Evolutionary conservation across 352 stramenopile species (phyloP).

Genomic region (Halophytophthora batemanensis): DNA sequence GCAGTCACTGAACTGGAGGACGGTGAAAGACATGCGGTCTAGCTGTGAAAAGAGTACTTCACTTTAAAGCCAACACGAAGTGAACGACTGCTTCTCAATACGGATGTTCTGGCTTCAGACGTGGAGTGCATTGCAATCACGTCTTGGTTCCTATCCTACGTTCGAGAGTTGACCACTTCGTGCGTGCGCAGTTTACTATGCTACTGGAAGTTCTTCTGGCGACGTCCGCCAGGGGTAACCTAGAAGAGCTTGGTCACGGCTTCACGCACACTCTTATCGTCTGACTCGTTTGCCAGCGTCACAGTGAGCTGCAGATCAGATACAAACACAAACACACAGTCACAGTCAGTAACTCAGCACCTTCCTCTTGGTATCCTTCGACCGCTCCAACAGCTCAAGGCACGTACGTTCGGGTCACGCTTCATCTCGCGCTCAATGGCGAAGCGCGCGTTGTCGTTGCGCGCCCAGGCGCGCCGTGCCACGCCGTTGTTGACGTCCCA

Average conservation of each 20-base stretch:
- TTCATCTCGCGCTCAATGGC: constrained; percentile 85
- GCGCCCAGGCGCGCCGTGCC: constrained; percentile 69
- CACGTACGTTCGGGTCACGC: constrained; percentile 59
- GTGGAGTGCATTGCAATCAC: too few relatives aligned
- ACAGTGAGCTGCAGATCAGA: constrained; percentile 42
- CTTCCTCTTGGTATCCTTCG: background rate
- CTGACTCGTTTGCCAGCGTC: constrained; percentile 45
- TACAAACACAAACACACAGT: constrained; percentile 5
- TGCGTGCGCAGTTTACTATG: too few relatives aligned
- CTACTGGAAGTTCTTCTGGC: too few relatives aligned
- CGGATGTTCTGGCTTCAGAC: too few relatives aligned
- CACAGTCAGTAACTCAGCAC: constrained; percentile 5
- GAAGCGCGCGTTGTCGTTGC: constrained; percentile 83
- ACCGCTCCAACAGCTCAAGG: background rate
- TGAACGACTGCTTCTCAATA: too few relatives aligned
- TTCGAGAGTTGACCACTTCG: too few relatives aligned
- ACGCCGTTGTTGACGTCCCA: constrained; percentile 92
- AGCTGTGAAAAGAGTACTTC: too few relatives aligned
- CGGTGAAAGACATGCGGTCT: too few relatives aligned
- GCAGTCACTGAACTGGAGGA: too few relatives aligned
- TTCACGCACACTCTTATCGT: constrained; percentile 42
- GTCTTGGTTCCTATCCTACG: too few relatives aligned
- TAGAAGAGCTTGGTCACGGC: constrained; percentile 46
- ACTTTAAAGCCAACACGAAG: too few relatives aligned
- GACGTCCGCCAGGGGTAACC: background rate